These are phyloP conservation scores for Fusarium concolor DNA, from an alignment of 2,329 filamentous ascomycete genomes.

Conservation along the genomic window DNA sequence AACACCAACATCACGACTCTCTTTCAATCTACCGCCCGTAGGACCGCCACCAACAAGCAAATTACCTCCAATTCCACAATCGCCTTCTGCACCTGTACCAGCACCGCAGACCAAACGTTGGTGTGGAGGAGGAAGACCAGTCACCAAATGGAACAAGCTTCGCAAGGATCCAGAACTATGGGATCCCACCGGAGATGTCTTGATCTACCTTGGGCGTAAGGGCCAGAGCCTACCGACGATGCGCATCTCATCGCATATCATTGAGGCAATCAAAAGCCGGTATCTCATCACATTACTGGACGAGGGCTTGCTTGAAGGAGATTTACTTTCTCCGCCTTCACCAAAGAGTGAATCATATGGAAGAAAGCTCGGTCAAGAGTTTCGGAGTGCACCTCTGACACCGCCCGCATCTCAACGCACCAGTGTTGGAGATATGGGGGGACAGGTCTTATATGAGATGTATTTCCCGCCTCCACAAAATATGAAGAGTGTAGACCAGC, in stretches of 20 bases:
- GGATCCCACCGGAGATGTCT: conserved; percentile 70
- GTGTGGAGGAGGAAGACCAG: conserved; percentile 62
- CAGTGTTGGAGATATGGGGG: conserved; percentile 55
- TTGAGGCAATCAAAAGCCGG: conserved; percentile 67
- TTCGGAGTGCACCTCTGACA: conserved; percentile 33
- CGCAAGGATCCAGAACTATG: conserved; percentile 70
- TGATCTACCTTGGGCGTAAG: conserved; percentile 65
- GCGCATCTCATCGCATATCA: conserved; percentile 67
- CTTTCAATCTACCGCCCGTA: conserved; percentile 35
- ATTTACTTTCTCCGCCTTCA: conserved; percentile 53
- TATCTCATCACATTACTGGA: conserved; percentile 65
- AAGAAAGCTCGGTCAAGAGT: conserved; percentile 41
- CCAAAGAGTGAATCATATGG: conserved; percentile 56
- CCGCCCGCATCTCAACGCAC: conserved; percentile 58
- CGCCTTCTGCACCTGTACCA: background rate
- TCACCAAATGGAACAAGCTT: conserved; percentile 67
- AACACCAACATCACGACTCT: conserved; percentile 36
- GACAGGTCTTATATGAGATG: conserved; percentile 70
- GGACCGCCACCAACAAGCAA: conserved; percentile 57
- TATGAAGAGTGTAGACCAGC: conserved; percentile 59
- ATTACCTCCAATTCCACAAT: conserved; percentile 56
- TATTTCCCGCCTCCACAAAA: conserved; percentile 69
- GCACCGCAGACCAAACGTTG: conserved; percentile 62
- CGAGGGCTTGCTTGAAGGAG: conserved; percentile 64
- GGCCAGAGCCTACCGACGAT: conserved; percentile 63